Percentiles rank a stretch among this genome's conserved stretches.
Evolutionary conservation across 371 early-diverging fungal species (phyloP).

Genomic region (Circinella umbellata): DNA sequence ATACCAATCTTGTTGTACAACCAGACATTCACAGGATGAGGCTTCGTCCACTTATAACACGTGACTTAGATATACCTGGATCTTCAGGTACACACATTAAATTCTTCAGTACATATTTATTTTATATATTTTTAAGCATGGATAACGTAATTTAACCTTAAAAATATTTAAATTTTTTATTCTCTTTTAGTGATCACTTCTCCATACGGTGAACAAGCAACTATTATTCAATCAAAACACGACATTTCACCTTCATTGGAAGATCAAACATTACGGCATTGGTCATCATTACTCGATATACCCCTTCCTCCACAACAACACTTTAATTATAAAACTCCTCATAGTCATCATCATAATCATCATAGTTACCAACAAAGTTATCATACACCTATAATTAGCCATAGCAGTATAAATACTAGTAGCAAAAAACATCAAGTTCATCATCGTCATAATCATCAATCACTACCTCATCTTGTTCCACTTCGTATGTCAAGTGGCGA

Average conservation of each 20-base stretch:
- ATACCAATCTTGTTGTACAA: slow-evolving; percentile 47
- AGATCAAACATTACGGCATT: slow-evolving; percentile 31
- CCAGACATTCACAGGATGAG: slow-evolving; percentile 40
- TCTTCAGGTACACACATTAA: slow-evolving; percentile 25
- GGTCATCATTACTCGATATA: slow-evolving; percentile 42
- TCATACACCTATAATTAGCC: background rate
- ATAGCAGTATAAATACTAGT: background rate
- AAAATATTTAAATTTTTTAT: too few relatives aligned
- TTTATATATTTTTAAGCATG: too few relatives aligned
- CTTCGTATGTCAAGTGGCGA: slow-evolving; percentile 20
- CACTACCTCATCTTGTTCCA: slow-evolving; percentile 15
- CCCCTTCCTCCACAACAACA: slow-evolving; percentile 19
- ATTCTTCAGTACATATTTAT: background rate
- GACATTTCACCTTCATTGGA: slow-evolving; percentile 28
- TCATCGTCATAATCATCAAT: too few relatives aligned
- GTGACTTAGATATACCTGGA: slow-evolving; percentile 27
- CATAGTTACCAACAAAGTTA: background rate
- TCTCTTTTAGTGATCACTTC: slow-evolving; percentile 31
- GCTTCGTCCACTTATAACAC: slow-evolving; percentile 27
- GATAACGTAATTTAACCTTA: too few relatives aligned
- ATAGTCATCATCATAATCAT: slow-evolving; percentile 6
- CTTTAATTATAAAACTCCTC: background rate
- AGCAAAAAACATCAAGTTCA: background rate
- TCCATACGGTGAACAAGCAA: slow-evolving; percentile 40
- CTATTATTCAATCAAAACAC: slow-evolving; percentile 24